Base-by-base conservation (phyloP, 257 asterid genomes). In the Fraxinus anomala region DNA sequence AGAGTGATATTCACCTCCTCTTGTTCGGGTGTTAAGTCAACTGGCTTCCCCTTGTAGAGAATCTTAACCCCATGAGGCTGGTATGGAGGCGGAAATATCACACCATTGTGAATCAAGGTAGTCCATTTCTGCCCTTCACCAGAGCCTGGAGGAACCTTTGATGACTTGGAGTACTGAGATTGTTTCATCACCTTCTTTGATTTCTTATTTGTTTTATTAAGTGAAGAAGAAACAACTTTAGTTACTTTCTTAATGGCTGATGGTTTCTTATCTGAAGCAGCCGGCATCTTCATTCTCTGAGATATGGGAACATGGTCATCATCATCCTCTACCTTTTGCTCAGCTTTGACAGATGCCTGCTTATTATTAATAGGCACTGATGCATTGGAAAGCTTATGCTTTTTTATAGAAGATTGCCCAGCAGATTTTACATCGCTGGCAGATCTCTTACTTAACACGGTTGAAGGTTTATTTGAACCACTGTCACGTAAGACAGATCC, bases 51-150 rank as follows among this genome's bases (percentile, higher is more conserved):
- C 83, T 92, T 96, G 90, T 92, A 94, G 66, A 92, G 97, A 83
- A 96, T 91, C 88, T 89, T 93, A 80, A 96, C 91, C 74, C 98
- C 97, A 39, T 96, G 99, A 76, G 98, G 97, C 82, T 89, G 86
- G 89, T 96, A 96, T 10, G 96, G 92, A 73, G 99, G 96, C 1
- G 99, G 99, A 83, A 96, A 96, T 73, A 94, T 96, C 76, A 96
- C 94, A 75, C 99, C 99, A 79, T 81, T 96, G 86, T 96, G 99
- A 73, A 86, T 92, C 91, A 96, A 85, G 39, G 96, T 94, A 77
- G 92, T 89, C 99, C 99, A 96, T 87, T 96, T 96, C 88, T 93
- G 92, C 84, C 97, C 98, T 75, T 91, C 99, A 73, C 99, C 99
- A 79, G 97, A 96, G 83, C 96, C 76, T 19, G 99, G 98, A 77